Conservation (phyloP, 148 eudicot species). For the Arctostaphylos glauca region DNA sequence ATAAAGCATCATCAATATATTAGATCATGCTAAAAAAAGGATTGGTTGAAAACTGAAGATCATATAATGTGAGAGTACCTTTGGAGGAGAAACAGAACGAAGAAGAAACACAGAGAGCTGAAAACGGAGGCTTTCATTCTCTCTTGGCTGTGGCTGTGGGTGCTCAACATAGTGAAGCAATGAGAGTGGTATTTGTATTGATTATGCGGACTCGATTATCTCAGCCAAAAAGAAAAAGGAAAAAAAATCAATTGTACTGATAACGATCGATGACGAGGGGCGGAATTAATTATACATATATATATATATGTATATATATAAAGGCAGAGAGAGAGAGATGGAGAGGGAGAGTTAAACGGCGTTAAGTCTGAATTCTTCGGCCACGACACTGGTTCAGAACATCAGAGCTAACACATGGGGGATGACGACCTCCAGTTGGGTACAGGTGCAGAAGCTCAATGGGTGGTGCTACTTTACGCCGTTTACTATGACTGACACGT, state of each 20-base stretch:
- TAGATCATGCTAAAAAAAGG: neutral
- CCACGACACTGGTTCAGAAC: too few relatives aligned
- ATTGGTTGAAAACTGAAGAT: neutral
- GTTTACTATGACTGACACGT: too few relatives aligned
- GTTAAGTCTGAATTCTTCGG: neutral
- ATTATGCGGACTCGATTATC: too few relatives aligned
- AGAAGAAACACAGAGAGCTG: neutral
- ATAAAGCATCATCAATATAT: neutral
- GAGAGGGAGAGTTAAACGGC: neutral
- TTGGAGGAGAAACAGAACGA: neutral
- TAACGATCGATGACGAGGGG: too few relatives aligned
- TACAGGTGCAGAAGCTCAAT: too few relatives aligned
- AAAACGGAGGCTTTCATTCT: conserved; percentile 12
- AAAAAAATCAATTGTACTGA: too few relatives aligned
- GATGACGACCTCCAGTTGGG: too few relatives aligned
- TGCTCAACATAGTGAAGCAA: neutral
- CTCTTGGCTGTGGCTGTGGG: neutral
- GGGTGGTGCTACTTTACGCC: too few relatives aligned
- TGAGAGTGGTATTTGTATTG: neutral
- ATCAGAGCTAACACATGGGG: too few relatives aligned
- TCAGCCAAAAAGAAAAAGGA: too few relatives aligned
- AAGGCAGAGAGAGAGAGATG: too few relatives aligned
- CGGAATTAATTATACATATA: too few relatives aligned
- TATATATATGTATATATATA: neutral
- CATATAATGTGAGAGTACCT: neutral